Base-by-base conservation (phyloP, 2,329 filamentous ascomycete species). In the Trichoderma sp. region DNA sequence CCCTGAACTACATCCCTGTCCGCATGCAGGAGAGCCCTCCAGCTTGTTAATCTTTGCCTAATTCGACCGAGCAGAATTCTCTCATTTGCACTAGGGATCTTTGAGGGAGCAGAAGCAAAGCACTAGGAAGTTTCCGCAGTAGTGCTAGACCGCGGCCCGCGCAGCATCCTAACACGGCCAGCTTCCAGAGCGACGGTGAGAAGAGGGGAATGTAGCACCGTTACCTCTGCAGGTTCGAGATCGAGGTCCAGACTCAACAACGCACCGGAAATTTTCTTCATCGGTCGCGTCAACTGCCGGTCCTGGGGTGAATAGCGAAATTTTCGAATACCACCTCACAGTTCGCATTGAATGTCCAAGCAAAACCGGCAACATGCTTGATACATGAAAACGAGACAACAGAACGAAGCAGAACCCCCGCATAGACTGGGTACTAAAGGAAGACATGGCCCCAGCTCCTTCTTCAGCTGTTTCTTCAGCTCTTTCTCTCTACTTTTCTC, bases 1-100 rank as follows among this genome's bases (percentile, higher is more conserved):
- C 69, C 60, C 60, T 65, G 41, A 38, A 65, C 27, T 6, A 24
- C 14, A 56, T 29, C 71, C 71, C 29, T 73, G 71, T 65, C 71
- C 11, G 4, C 21, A 73, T 73, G 71, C 71, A 73, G 71, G 60
- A 73, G 71, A 64, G 38, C 5, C 24, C 27, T 33, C 33, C 71
- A 64, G 38, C 60, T 64, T 9, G 56, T 59, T 12, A 60, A 71
- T 60, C 45, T 60, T 60, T 35, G 27, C 45, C 65, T 33, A 35
- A 68, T 35, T 4, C 6, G 29, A 35, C 4, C 14, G 50, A 2
- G 31, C 35, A 33, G 27, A 50, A 72, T 63, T 63, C 24, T 50
- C n/a, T 72, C 68, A 63, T 7, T 64, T 63, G 21, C 68, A 35
- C 68, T 38, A 72, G 29, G 59, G 59, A 45, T 63, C 56, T 63